Conservation (phyloP, 345 rosid genomes). For the Sisymbrium irio region DNA sequence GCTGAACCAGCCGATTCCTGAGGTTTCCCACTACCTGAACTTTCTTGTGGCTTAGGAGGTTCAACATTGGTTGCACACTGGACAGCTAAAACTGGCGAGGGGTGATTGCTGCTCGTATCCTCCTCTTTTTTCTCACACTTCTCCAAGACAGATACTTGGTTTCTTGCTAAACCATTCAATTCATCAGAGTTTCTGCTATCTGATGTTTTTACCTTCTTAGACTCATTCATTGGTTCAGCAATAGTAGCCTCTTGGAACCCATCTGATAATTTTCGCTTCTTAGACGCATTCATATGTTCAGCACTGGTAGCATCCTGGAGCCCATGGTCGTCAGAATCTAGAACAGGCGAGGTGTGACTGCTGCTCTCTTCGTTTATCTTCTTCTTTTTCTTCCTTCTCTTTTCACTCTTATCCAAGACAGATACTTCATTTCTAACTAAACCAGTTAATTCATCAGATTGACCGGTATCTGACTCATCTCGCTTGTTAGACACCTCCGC, state of each 20-base stretch:
- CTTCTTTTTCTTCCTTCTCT: neutral
- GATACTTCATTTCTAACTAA: neutral
- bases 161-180: neutral
- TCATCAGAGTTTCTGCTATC: neutral
- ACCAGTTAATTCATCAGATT: too few relatives aligned
- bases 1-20: constrained; percentile 5
- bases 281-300: too few relatives aligned
- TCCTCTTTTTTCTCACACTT: neutral
- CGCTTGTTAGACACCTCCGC: neutral
- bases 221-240: neutral
- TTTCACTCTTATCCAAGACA: neutral
- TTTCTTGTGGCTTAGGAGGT: neutral
- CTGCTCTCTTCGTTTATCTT: neutral
- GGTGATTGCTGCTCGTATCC: neutral
- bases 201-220: neutral
- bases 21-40: neutral
- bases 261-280: too few relatives aligned
- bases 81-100: neutral
- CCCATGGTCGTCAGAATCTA: neutral
- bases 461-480: neutral
- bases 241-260: too few relatives aligned
- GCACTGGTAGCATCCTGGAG: neutral
- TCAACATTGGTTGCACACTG: neutral
- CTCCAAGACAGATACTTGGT: neutral
- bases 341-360: neutral